A percentile compares a stretch with the other conserved stretches of the same genome.
These are phyloP conservation scores for Chrysanthemum seticuspe DNA, from an alignment of 129 eudicot genomes.

Conservation along the genomic window DNA sequence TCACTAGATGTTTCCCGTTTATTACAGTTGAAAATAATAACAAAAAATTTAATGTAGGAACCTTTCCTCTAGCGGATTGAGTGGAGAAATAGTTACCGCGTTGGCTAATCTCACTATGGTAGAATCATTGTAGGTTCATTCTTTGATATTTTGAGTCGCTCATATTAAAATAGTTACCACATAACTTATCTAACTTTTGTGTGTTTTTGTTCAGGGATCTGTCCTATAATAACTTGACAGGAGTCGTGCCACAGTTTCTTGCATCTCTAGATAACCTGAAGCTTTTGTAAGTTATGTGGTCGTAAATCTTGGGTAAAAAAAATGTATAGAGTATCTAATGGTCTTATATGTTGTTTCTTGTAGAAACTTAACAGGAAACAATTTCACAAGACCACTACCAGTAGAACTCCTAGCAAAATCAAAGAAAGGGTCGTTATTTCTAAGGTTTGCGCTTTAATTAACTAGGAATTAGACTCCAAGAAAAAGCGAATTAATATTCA, in stretches of 20 bases:
- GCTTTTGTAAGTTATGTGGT: background rate
- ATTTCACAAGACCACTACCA: slow-evolving; percentile 37
- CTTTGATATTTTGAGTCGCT: background rate
- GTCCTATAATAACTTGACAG: too few species aligned
- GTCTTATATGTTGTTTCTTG: background rate
- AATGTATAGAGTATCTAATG: too few species aligned
- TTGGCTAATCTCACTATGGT: slow-evolving; percentile 28
- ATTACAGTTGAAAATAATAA: background rate
- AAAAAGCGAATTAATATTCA: background rate
- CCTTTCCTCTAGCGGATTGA: slow-evolving; percentile 25
- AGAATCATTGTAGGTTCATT: slow-evolving; percentile 26
- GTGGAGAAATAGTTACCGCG: slow-evolving; percentile 23
- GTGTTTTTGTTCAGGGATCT: too few species aligned
- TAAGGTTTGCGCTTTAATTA: slow-evolving; percentile 21
- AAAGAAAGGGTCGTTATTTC: slow-evolving; percentile 14
- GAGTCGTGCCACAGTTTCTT: too few species aligned
- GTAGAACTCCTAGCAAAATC: slow-evolving; percentile 23
- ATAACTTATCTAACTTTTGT: too few species aligned
- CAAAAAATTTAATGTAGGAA: slow-evolving; percentile 19
- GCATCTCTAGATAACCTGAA: too few species aligned
- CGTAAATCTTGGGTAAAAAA: background rate
- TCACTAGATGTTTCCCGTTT: background rate
- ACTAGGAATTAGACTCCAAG: background rate
- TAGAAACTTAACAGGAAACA: slow-evolving; percentile 31
- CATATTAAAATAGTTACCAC: background rate